Conservation (phyloP, 2,329 filamentous ascomycete genomes). For the Huntiella savannae region DNA sequence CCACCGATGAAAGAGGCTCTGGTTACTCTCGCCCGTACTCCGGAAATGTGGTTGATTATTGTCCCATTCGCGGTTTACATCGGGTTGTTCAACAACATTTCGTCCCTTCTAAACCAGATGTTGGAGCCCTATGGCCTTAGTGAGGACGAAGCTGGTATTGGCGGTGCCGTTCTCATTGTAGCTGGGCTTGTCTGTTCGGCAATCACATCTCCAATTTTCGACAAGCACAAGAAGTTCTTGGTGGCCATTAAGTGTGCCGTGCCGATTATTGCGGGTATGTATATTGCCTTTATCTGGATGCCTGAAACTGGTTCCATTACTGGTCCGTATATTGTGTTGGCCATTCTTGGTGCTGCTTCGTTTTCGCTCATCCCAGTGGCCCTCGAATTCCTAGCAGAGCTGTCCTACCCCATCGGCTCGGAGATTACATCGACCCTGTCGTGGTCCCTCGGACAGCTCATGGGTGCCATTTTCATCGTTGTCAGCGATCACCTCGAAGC, state of each 20-base stretch:
- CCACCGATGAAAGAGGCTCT: conserved; percentile 31
- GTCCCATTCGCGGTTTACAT: conserved; percentile 72
- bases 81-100: conserved; percentile 83
- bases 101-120: conserved; percentile 77
- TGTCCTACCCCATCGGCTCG: conserved; percentile 71
- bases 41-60: conserved; percentile 64
- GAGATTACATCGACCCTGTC: conserved; percentile 69
- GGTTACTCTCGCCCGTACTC: conserved; percentile 33
- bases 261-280: conserved; percentile 53
- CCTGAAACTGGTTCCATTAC: conserved; percentile 35
- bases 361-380: conserved; percentile 71
- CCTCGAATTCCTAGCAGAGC: conserved; percentile 71
- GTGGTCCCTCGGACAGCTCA: conserved; percentile 71
- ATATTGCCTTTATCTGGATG: conserved; percentile 68
- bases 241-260: conserved; percentile 52
- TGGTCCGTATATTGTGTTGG: conserved; percentile 57
- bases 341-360: conserved; percentile 56
- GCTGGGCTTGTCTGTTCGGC: conserved; percentile 66
- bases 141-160: conserved; percentile 73
- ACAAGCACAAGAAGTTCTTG: conserved; percentile 66
- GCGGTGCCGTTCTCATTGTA: conserved; percentile 73
- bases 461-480: conserved; percentile 72
- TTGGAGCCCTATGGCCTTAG: conserved; percentile 69
- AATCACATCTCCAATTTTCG: conserved; percentile 61
- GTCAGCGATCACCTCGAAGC: conserved; percentile 57